A percentile compares a stretch with the other conserved stretches of the same genome.
Conservation (phyloP, 371 early-diverging fungal genomes). For the Parasitella parasitica region DNA sequence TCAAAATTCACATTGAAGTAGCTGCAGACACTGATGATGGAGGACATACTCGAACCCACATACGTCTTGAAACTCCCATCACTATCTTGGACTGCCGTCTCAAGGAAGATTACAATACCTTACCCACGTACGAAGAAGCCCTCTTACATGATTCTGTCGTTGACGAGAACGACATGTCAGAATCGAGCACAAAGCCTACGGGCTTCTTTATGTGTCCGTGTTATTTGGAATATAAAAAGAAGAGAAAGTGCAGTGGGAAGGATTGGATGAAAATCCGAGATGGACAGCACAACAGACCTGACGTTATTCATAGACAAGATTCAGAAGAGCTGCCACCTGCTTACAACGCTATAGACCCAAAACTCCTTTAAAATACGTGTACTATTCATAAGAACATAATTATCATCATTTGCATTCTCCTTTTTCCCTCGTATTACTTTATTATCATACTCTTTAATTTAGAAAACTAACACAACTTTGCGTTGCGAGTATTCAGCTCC, state of each 20-base stretch:
- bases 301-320: not conserved
- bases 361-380: not conserved
- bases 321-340: not conserved
- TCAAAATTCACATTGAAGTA: slow-evolving; percentile 29
- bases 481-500: no score
- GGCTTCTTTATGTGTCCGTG: slow-evolving; percentile 31
- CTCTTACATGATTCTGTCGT: slow-evolving; percentile 4
- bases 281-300: not conserved
- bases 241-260: slow-evolving; percentile 7
- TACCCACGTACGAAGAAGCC: slow-evolving; percentile 44
- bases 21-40: not conserved
- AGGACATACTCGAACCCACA: not conserved
- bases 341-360: not conserved
- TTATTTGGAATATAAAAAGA: slow-evolving; percentile 30
- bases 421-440: no score
- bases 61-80: slow-evolving; percentile 46
- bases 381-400: no score
- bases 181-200: not conserved
- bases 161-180: slow-evolving; percentile 4
- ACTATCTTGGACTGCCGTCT: slow-evolving; percentile 48
- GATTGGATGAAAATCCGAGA: slow-evolving; percentile 25
- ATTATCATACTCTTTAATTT: no score
- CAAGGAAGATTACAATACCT: slow-evolving; percentile 39
- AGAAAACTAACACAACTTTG: no score
- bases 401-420: no score